Evolutionary conservation across 768 basidiomycete genomes (phyloP), one percentile per base, ranked within the genome.

Genomic region (Russula virescens): DNA sequence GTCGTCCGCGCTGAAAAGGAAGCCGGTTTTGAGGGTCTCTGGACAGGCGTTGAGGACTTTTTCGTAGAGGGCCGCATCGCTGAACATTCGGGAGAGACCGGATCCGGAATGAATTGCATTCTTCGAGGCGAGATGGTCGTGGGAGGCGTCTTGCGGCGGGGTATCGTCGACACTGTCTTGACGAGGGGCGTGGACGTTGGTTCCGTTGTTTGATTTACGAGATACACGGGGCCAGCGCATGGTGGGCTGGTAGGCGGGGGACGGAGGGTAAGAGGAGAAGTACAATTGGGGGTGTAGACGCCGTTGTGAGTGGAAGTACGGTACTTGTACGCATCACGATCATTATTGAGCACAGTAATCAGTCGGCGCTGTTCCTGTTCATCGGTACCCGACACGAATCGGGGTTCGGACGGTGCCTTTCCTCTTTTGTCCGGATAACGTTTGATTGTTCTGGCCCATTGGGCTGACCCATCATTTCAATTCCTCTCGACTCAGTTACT

Each of bases 21-120:
- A 45, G 21, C 23, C 42, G 7, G 16, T 46, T 14, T 50, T 55
- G 0, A 64, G 31, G 5, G 58, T 1, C 21, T 55, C 53, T 1
- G 63, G 63, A 49, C 54, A 45, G 18, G 62, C 68, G 21, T 19
- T 58, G 21, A 80, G 70, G 8, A 77, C 66, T 52, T 73, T 70
- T 42, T 75, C 75, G 61, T 75, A 79, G 38, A 73, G 70, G 18
- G 73, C 72, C 2, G 78, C 79, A 34, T 78, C 74, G 38, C 61
- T 70, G 69, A 76, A 77, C 23, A 80, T 73, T 14, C 63, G 68
- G 59, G 74, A 69, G 55, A 78, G 64, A 40, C 72, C 71, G 5
- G 74, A 66, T 21, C 46, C 60, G 5, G 2, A 26, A 18, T 40
- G 16, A 8, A 1, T 26, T 3, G 31, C 4, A 14, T 31, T 1